A percentile compares a stretch with the other conserved stretches of the same genome.
phyloP scores from a whole-genome alignment of 2,329 filamentous ascomycete genomes.

The Zalaria obscura region DNA sequence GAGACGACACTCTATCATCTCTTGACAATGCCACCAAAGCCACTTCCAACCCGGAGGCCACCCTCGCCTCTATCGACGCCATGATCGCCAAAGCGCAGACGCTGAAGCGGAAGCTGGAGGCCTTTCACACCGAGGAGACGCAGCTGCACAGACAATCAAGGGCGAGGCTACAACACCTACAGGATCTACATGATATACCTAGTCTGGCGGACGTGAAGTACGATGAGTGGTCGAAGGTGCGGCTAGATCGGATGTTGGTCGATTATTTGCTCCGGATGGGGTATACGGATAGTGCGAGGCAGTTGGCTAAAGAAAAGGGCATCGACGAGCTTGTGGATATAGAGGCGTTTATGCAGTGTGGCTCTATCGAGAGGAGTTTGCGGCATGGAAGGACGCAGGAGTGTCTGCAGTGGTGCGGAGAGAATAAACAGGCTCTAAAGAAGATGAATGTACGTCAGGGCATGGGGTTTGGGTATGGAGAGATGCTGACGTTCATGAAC shows the following conservation, averaged over 20 bases:
- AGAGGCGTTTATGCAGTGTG: conserved; percentile 73
- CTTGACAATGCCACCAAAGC: conserved; percentile 42
- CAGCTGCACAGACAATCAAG: conserved; percentile 60
- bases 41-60: conserved; percentile 41
- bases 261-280: conserved; percentile 82
- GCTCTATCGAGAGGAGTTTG: conserved; percentile 61
- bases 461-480: background rate
- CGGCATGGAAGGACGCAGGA: conserved; percentile 55
- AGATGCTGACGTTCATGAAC: conserved; percentile 5
- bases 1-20: conserved; percentile 1
- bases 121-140: conserved; percentile 65
- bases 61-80: conserved; percentile 66
- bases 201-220: conserved; percentile 85
- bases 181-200: conserved; percentile 65
- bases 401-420: conserved; percentile 77
- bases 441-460: conserved; percentile 56
- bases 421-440: conserved; percentile 84
- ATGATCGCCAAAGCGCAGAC: conserved; percentile 78
- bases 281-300: conserved; percentile 61
- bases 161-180: conserved; percentile 66
- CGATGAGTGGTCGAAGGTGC: conserved; percentile 71
- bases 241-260: conserved; percentile 75
- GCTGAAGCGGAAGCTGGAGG: conserved; percentile 74
- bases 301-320: conserved; percentile 58
- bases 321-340: conserved; percentile 79